A percentile compares a stretch with the other conserved stretches of the same genome.
These are phyloP conservation scores for Trichoderma asperelloides DNA, from an alignment of 495 filamentous ascomycete species.

Conservation along the genomic window DNA sequence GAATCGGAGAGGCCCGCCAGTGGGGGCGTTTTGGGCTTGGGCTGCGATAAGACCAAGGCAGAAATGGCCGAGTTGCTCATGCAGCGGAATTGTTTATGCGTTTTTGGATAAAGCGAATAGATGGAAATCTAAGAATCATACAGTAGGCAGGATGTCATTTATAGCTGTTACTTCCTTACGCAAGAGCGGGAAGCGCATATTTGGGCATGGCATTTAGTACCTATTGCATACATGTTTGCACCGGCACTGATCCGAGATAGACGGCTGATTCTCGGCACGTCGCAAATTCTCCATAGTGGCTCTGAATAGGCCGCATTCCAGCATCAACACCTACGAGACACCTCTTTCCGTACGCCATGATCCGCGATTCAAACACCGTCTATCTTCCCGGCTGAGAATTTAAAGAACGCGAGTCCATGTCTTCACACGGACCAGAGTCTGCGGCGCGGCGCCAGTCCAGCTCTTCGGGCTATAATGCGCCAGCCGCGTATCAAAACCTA, in stretches of 20 bases:
- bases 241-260: neutral
- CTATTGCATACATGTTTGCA: no score
- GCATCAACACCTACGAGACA: neutral
- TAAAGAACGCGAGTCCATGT: neutral
- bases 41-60: neutral
- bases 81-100: no score
- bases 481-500: constrained; percentile 13
- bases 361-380: neutral
- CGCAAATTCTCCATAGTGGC: neutral
- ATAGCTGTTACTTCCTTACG: no score
- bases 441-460: neutral
- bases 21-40: neutral
- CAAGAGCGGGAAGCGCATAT: no score
- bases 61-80: no score
- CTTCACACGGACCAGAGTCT: neutral
- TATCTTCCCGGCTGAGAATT: neutral
- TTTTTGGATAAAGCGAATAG: no score
- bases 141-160: no score
- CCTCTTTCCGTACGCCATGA: neutral
- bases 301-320: neutral
- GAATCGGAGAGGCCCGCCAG: neutral
- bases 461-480: constrained; percentile 10
- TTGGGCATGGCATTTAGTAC: no score
- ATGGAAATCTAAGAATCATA: no score
- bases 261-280: neutral